phyloP scores from a whole-genome alignment of 345 rosid genomes.

The Abelmoschus esculentus region DNA sequence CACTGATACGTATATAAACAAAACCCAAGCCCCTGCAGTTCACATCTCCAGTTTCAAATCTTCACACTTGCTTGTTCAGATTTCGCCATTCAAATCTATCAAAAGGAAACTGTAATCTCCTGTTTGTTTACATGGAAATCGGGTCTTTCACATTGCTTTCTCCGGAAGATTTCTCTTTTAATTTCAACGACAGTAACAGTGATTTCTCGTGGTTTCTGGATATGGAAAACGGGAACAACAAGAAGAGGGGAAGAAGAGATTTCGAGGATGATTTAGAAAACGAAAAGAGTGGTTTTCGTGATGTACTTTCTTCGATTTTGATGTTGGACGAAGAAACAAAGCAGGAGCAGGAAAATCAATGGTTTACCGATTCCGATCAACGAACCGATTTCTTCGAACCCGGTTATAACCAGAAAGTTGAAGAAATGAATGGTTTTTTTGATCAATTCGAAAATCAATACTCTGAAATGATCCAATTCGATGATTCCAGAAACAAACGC shows the following conservation, averaged over 20 bases:
- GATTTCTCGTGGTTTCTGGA: constrained; percentile 3
- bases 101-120: no score
- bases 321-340: neutral
- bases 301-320: constrained; percentile 7
- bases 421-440: constrained; percentile 27
- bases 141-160: constrained; percentile 8
- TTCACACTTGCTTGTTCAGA: neutral
- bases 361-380: neutral
- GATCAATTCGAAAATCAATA: constrained; percentile 21
- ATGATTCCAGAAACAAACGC: constrained; percentile 29
- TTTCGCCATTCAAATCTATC: neutral
- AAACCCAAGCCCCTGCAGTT: neutral
- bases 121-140: neutral
- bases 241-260: neutral
- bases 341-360: neutral
- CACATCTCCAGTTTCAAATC: neutral
- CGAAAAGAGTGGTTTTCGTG: neutral
- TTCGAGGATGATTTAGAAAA: neutral
- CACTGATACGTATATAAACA: neutral
- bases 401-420: constrained; percentile 5
- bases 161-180: neutral
- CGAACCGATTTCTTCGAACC: neutral
- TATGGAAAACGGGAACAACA: neutral
- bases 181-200: neutral
- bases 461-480: constrained; percentile 24